Base-by-base conservation (phyloP, 208 protist species). In the Crithidia sp. region DNA sequence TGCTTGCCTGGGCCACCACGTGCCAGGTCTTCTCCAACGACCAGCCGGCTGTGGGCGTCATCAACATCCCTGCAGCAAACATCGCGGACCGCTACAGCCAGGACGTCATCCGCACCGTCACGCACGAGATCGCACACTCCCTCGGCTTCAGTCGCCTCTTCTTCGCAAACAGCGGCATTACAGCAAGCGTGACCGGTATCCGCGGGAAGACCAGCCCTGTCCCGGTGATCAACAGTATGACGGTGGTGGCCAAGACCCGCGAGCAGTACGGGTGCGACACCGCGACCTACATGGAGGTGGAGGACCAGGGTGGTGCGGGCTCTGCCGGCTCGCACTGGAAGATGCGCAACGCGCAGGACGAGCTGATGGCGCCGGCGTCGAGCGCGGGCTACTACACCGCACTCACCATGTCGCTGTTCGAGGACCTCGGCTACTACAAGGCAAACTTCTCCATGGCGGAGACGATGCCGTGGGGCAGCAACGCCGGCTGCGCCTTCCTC, bases 101-200 rank as follows among this genome's bases (percentile, higher is more conserved):
- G 19, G 1, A 8, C 7, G 71, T 49, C 7, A 68, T 79, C 3
- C 82, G 79, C 54, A 60, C 66, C 8, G 65, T 89, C 7, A 66
- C 83, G 7, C 95, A 98, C 67, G 95, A 97, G 79, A 74, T 97
- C 0, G 73, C 91, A 7, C 95, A 98, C 81, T 83, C 90, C n/a
- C 73, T 98, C 19, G 95, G 95, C 7, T 97, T 96, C 64, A 62
- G 14, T 49, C 28, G 9, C 14, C 41, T 0, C 4, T 61, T 67
- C 41, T 92, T 86, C 45, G 7, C 40, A 2, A 59, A 12, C 4
- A 2, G 9, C 9, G 36, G 39, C 28, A 79, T 88, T 16, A 1
- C 63, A 12, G 5, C 2, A 5, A 61, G 8, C 39, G 64, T 76
- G 47, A 41, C 52, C 6, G 43, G 60, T 3, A n/a, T 90, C n/a